phyloP scores from a whole-genome alignment of 495 filamentous ascomycete species.

The Recurvomyces mirabilis region DNA sequence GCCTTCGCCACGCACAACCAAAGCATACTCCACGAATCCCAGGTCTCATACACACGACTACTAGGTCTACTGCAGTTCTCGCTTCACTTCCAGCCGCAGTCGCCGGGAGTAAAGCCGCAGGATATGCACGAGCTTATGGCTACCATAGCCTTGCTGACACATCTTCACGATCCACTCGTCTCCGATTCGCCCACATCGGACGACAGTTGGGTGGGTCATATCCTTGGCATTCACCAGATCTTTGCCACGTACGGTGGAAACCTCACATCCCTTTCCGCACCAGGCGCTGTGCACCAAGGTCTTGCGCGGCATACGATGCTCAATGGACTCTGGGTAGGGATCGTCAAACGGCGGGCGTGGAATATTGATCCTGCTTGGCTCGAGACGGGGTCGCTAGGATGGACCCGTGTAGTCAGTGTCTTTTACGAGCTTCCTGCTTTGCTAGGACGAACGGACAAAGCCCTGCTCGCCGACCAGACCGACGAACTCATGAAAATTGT shows the following conservation, averaged over 20 bases:
- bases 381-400: not conserved
- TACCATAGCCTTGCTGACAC: not conserved
- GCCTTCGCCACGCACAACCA: not conserved
- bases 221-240: not conserved
- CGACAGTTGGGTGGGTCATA: not conserved
- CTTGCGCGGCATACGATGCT: not conserved
- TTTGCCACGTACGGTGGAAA: not conserved
- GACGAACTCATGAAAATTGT: no score
- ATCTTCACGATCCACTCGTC: not conserved
- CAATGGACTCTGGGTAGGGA: not conserved
- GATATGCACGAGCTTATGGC: not conserved
- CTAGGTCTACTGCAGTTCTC: not conserved
- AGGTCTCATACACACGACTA: not conserved
- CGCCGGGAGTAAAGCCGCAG: not conserved
- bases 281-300: not conserved
- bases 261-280: not conserved
- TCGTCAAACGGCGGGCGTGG: not conserved
- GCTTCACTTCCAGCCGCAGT: not conserved
- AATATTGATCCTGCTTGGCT: not conserved
- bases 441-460: not conserved
- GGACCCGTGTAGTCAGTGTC: not conserved
- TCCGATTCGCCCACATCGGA: not conserved
- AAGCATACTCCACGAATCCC: not conserved
- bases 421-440: not conserved
- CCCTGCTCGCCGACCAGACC: no score